Evolutionary conservation across 345 rosid genomes (phyloP), one percentile per base, ranked within the genome.

Genomic region (Brassica incana): DNA sequence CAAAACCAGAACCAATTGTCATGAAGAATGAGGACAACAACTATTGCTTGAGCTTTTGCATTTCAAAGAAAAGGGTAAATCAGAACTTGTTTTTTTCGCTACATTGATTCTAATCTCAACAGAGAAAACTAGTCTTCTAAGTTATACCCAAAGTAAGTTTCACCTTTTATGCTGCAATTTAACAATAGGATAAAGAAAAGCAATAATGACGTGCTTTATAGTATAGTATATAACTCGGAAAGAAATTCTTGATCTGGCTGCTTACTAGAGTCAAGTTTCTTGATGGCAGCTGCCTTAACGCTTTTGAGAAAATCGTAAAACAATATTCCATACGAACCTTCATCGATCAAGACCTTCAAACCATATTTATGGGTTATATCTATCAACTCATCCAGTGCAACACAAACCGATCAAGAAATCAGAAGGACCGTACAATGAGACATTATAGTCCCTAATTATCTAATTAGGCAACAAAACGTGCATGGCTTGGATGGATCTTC

Each of bases 271-370:
- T 93, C 98, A 56, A 93, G 83, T 67, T 89, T 93, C 85, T 93
- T 93, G 23, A 93, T 89, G 35, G 98, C 94, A 32, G 94, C 88
- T 71, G 78, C 81, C 14, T 68, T 86, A 48, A 84, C 95, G 74
- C 77, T 89, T 80, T 62, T 90, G 48, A 90, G 88, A 74, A 82
- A 78, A 78, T 90, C 97, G 59, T 85, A 84, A 83, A 88, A 93
- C 32, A 91, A 97, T 78, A 95, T 89, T 80, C 95, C 98, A 85
- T 88, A 90, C 0, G 98, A 93, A 29, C 97, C 95, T 82, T 93
- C 97, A 27, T 95, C 95, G 40, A 93, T 89, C 80, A 93, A 87
- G 68, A 91, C 74, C 78, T 77, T 83, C 43, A 86, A 67, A 63
- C 92, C 85, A 82, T 87, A 90, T 84, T 84, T 86, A 76, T 90